Conservation (phyloP, 1,139 yeast genomes). For the Tardiomyces digboiensis region DNA sequence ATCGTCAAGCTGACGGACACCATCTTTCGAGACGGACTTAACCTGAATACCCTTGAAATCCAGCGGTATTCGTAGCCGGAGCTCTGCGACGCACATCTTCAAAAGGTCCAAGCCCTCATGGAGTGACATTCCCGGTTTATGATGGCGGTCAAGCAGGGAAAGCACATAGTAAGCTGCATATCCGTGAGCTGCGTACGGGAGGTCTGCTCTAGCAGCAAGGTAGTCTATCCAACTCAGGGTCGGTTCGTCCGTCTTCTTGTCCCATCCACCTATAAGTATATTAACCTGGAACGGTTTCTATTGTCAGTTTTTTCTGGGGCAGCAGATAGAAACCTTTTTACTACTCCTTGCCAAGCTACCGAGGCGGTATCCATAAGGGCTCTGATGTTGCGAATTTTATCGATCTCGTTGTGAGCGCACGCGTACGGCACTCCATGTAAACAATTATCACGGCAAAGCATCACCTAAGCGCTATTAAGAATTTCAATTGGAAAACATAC, state of each 20-base stretch:
- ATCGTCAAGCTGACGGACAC: slow-evolving; percentile 13
- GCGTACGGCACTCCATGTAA: too few relatives aligned
- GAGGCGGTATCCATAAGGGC: too few relatives aligned
- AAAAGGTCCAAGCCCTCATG: slow-evolving; percentile 77
- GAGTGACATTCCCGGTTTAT: slow-evolving; percentile 62
- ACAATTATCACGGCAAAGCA: too few relatives aligned
- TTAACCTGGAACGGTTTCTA: slow-evolving; percentile 89
- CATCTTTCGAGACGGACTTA: slow-evolving; percentile 59
- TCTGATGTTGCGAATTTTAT: too few relatives aligned
- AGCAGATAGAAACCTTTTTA: too few relatives aligned
- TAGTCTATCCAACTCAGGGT: slow-evolving; percentile 87
- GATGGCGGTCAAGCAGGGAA: slow-evolving; percentile 86
- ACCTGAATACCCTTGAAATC: slow-evolving; percentile 87
- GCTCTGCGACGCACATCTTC: slow-evolving; percentile 65
- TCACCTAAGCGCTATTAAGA: too few relatives aligned
- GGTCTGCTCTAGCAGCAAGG: slow-evolving; percentile 80
- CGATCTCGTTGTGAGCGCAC: too few relatives aligned
- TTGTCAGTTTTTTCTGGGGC: not conserved
- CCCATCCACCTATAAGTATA: slow-evolving; percentile 79
- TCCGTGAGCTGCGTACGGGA: slow-evolving; percentile 97
- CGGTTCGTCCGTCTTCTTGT: slow-evolving; percentile 52
- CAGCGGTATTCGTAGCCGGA: slow-evolving; percentile 84
- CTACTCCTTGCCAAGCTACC: too few relatives aligned
- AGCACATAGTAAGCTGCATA: slow-evolving; percentile 92
- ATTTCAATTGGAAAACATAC: slow-evolving; percentile 21